Conservation (phyloP, 106 monocot species). For the Hemerocallis citrina region DNA sequence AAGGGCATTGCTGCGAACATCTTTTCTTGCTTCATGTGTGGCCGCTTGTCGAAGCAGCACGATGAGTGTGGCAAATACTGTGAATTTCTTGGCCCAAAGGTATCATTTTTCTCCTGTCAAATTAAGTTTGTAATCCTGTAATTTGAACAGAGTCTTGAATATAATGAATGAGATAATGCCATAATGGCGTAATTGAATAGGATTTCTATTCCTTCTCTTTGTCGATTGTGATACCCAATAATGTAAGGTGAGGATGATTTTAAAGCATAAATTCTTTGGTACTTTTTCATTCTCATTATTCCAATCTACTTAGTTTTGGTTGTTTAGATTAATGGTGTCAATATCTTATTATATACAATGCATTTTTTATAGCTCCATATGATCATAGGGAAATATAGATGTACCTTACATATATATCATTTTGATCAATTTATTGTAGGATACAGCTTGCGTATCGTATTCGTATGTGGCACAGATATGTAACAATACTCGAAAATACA, state of each 20-base stretch:
- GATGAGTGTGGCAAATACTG: conserved; percentile 52
- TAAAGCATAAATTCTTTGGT: background rate
- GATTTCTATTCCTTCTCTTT: background rate
- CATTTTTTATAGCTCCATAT: too few relatives aligned
- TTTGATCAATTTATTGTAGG: background rate
- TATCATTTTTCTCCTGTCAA: too few relatives aligned
- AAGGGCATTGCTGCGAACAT: conserved; percentile 45
- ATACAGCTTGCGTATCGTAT: too few relatives aligned
- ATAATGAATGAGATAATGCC: background rate
- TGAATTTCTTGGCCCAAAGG: conserved; percentile 52
- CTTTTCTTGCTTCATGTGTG: conserved; percentile 65
- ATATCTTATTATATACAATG: too few relatives aligned
- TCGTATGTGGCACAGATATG: too few relatives aligned
- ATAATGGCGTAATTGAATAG: background rate
- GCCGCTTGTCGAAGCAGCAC: conserved; percentile 54
- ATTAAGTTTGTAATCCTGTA: too few relatives aligned
- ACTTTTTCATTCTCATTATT: background rate
- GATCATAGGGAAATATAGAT: too few relatives aligned
- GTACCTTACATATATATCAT: too few relatives aligned
- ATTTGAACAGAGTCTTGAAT: background rate
- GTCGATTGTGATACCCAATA: background rate
- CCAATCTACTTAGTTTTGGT: background rate
- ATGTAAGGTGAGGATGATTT: too few relatives aligned
- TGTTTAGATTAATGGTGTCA: background rate
- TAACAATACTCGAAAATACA: too few relatives aligned